phyloP scores from a whole-genome alignment of 805 yeast genomes.

The Sugiyamaella marilandica region DNA sequence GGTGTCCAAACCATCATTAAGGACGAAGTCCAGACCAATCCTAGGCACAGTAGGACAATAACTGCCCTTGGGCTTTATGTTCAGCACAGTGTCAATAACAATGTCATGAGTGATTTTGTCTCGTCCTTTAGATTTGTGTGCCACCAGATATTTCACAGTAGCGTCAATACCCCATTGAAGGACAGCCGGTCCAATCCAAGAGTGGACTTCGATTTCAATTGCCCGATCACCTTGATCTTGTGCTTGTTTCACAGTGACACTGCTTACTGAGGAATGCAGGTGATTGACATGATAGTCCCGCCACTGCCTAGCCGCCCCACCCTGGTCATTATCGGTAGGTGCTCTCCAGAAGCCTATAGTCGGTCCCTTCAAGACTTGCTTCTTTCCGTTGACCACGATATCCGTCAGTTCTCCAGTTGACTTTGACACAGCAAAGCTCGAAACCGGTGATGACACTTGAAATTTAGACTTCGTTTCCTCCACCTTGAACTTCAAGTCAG shows the following conservation, averaged over 20 bases:
- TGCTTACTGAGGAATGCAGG: slow-evolving; percentile 17
- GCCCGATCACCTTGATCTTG: slow-evolving; percentile 2
- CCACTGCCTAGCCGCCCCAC: slow-evolving; percentile 29
- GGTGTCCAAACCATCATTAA: slow-evolving; percentile 21
- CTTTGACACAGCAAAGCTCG: slow-evolving; percentile 3
- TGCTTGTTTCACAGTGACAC: slow-evolving; percentile 2
- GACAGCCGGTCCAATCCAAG: slow-evolving; percentile 26
- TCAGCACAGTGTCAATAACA: slow-evolving; percentile 11
- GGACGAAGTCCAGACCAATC: slow-evolving; percentile 32
- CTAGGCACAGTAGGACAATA: slow-evolving; percentile 33
- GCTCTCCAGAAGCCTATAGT: slow-evolving; percentile 29
- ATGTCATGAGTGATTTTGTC: not conserved
- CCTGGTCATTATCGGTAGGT: slow-evolving; percentile 32
- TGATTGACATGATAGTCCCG: slow-evolving; percentile 26
- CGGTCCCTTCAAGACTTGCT: slow-evolving; percentile 3
- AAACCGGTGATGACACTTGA: not conserved
- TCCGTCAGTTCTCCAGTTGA: slow-evolving; percentile 12
- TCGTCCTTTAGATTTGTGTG: not conserved
- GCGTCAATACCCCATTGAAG: slow-evolving; percentile 29
- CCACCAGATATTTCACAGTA: slow-evolving; percentile 10
- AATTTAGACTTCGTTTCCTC: not conserved
- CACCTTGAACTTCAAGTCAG: not conserved
- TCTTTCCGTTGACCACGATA: slow-evolving; percentile 11
- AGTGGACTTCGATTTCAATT: slow-evolving; percentile 14
- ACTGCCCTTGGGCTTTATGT: slow-evolving; percentile 15